These are phyloP conservation scores for Crithidia expoeki DNA, from an alignment of 208 protist species.

Conservation along the genomic window DNA sequence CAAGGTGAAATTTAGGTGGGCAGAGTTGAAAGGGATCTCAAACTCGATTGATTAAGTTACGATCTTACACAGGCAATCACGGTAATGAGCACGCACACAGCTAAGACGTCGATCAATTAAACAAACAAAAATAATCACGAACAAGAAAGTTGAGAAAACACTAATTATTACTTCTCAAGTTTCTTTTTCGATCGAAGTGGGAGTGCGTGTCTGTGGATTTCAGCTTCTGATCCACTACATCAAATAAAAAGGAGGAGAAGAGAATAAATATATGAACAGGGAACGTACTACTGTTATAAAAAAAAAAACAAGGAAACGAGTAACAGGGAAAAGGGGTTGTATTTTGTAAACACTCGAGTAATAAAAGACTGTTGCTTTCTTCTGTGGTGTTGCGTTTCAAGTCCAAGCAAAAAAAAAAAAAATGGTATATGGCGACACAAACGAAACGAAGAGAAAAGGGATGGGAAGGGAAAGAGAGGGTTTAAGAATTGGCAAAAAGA, in stretches of 20 bases:
- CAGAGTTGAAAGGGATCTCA: neutral
- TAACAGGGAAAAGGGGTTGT: constrained; percentile 11
- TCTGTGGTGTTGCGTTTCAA: constrained; percentile 9
- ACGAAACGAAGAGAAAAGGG: neutral
- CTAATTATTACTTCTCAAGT: constrained; percentile 2
- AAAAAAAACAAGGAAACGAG: constrained; percentile 10
- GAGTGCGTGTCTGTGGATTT: constrained; percentile 4
- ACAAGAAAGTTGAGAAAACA: neutral
- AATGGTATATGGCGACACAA: neutral
- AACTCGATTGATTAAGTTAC: neutral
- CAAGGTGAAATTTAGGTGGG: constrained; percentile 1
- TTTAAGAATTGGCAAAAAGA: no score
- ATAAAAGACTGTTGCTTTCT: constrained; percentile 13
- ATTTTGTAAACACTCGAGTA: neutral
- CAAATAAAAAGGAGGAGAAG: constrained; percentile 5
- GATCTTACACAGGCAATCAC: neutral
- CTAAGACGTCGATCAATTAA: constrained; percentile 2
- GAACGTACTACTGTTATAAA: constrained; percentile 8
- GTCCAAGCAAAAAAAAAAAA: constrained; percentile 3
- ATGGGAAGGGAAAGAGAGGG: no score
- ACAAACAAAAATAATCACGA: neutral
- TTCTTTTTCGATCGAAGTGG: neutral
- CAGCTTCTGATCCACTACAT: neutral
- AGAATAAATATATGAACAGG: constrained; percentile 4
- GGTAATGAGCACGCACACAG: neutral